Evolutionary conservation across 345 rosid species (phyloP), one percentile per base, ranked within the genome.

Genomic region (Arabidopsis suecica): DNA sequence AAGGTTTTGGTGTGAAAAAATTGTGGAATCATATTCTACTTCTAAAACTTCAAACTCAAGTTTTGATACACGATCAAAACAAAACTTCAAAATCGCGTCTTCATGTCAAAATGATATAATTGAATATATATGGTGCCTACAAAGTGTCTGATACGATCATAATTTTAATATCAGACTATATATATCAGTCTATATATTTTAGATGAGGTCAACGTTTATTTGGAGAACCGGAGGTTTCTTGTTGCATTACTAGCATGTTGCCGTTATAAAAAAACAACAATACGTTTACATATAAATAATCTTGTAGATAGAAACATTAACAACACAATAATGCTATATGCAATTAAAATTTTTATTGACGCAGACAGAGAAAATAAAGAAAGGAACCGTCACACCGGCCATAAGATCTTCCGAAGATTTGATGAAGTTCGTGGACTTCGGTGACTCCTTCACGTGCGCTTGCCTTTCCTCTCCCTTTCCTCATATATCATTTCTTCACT

Each of bases 341-440:
- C 9, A 44, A 74, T 32, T n/a, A 56, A 33, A 55, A 45, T 5
- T 14, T 14, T 0, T 11, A 40, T 22, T 44, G 71, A 30, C 3
- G 20, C 9, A 51, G 61, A 76, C 56, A 51, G 42, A 12, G 49
- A 61, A 53, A 68, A 33, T 61, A 76, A 69, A 69, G 50, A 69
- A 69, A 53, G 23, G 65, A 69, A 76, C 68, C 69, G 74, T 51
- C 69, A 60, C 68, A 68, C 75, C 75, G 80, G 80, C 69, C 80
- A 61, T 44, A 69, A 62, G 71, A 76, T 76, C 75, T 62, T 76
- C 18, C 9, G 50, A 62, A 76, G 75, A 76, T 76, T 76, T 76
- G 51, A 47, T 76, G 51, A 47, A 53, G 80, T 55, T 51, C 36
- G 70, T 69, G 75, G 79, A 61, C 65, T 62, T 53, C 59, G 50